phyloP scores from a whole-genome alignment of 2,329 filamentous ascomycete genomes.

The Geosmithia morbida region DNA sequence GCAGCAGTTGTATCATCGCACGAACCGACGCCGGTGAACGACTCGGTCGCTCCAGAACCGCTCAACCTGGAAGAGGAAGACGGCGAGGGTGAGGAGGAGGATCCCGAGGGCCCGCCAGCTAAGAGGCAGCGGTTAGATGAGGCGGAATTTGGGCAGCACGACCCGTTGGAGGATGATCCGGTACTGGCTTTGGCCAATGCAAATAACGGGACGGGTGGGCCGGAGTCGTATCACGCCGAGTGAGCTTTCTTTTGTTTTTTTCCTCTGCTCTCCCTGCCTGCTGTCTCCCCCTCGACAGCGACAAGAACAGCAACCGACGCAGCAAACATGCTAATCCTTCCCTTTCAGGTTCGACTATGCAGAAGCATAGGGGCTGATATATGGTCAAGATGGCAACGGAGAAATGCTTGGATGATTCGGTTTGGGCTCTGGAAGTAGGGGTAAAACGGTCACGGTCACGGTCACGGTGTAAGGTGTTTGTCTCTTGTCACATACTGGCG shows the following conservation, averaged over 20 bases:
- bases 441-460: too few species aligned
- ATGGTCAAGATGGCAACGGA: background rate
- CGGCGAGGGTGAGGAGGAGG: conserved; percentile 11
- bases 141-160: conserved; percentile 15
- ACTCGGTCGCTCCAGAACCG: background rate
- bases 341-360: conserved; percentile 21
- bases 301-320: too few species aligned
- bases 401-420: background rate
- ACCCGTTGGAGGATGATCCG: conserved; percentile 29
- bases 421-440: too few species aligned
- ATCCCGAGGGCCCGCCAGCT: conserved; percentile 16
- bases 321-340: background rate
- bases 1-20: background rate
- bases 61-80: conserved; percentile 4
- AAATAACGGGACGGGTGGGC: conserved; percentile 18
- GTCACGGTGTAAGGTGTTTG: too few species aligned
- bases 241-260: conserved; percentile 13
- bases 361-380: conserved; percentile 16
- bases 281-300: too few species aligned
- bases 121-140: conserved; percentile 26
- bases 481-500: too few species aligned
- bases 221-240: conserved; percentile 26
- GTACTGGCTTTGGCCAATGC: conserved; percentile 27
- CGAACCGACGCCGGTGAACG: background rate
- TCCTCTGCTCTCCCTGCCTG: too few species aligned